phyloP scores from a whole-genome alignment of 2,329 filamentous ascomycete genomes.

The Nigrograna mackinnonii region DNA sequence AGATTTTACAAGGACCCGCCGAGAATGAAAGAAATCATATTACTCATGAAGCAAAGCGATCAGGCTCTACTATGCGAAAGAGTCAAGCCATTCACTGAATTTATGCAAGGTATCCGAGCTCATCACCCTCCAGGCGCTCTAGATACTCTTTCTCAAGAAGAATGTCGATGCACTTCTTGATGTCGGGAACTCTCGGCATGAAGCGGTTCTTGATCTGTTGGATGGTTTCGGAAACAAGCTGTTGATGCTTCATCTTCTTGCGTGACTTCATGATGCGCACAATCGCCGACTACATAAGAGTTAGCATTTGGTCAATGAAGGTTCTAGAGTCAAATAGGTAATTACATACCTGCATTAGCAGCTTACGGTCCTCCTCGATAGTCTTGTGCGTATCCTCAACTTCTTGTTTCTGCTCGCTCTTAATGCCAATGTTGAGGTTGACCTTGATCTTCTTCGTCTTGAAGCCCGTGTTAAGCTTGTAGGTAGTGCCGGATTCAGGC shows the following conservation, averaged over 20 bases:
- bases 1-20: too few species aligned
- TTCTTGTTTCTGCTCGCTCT: constrained; percentile 95
- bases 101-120: constrained; percentile 90
- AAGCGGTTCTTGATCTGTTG: constrained; percentile 93
- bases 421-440: constrained; percentile 92
- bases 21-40: constrained; percentile 1
- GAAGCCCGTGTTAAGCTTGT: constrained; percentile 89
- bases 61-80: constrained; percentile 1
- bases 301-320: constrained; percentile 28
- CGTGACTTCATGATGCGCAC: constrained; percentile 99
- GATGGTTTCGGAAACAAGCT: constrained; percentile 93
- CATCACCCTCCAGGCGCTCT: constrained; percentile 91
- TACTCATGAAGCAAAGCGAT: constrained; percentile 3
- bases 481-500: constrained; percentile 75
- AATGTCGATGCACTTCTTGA: constrained; percentile 99
- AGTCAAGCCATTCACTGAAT: not conserved
- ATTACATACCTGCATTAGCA: constrained; percentile 86
- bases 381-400: constrained; percentile 98
- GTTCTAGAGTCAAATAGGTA: not conserved
- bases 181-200: constrained; percentile 88
- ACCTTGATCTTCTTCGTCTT: constrained; percentile 98
- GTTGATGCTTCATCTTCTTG: constrained; percentile 97
- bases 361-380: constrained; percentile 95
- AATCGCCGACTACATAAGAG: constrained; percentile 77
- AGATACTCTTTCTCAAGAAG: constrained; percentile 98